These are phyloP conservation scores for Hortaea werneckii DNA, from an alignment of 2,329 filamentous ascomycete species.

Conservation along the genomic window DNA sequence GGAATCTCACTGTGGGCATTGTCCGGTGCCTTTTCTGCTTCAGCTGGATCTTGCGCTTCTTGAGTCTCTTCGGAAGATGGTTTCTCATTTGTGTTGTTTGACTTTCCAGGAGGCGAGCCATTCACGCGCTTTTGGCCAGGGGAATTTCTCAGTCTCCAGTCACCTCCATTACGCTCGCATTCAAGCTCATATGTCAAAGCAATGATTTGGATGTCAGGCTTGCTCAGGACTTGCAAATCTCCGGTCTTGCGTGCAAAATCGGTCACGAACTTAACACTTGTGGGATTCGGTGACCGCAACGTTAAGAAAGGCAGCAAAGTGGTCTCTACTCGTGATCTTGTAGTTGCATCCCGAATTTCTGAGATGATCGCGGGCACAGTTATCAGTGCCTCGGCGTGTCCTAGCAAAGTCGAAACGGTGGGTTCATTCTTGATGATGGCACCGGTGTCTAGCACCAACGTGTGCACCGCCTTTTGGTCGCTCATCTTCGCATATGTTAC, in stretches of 20 bases:
- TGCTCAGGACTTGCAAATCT: slow-evolving; percentile 77
- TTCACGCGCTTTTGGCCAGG: slow-evolving; percentile 74
- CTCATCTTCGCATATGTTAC: slow-evolving; percentile 14
- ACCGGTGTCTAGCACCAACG: slow-evolving; percentile 79
- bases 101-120: slow-evolving; percentile 49
- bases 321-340: slow-evolving; percentile 70
- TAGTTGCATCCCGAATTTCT: slow-evolving; percentile 78
- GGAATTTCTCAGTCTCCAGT: slow-evolving; percentile 69
- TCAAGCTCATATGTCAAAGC: slow-evolving; percentile 93
- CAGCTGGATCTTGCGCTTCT: neutral
- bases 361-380: slow-evolving; percentile 77
- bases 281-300: slow-evolving; percentile 60
- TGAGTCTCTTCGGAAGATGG: neutral
- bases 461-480: slow-evolving; percentile 60
- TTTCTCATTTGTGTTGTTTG: neutral
- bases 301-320: slow-evolving; percentile 77
- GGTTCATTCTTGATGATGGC: slow-evolving; percentile 92
- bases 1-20: neutral
- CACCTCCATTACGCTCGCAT: slow-evolving; percentile 77
- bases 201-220: slow-evolving; percentile 78
- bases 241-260: slow-evolving; percentile 85
- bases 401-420: slow-evolving; percentile 68
- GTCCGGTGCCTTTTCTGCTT: neutral
- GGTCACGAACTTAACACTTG: slow-evolving; percentile 68
- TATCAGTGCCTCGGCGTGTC: slow-evolving; percentile 64